These are phyloP conservation scores for Tricholoma furcatifolium DNA, from an alignment of 768 basidiomycete genomes.

Conservation along the genomic window DNA sequence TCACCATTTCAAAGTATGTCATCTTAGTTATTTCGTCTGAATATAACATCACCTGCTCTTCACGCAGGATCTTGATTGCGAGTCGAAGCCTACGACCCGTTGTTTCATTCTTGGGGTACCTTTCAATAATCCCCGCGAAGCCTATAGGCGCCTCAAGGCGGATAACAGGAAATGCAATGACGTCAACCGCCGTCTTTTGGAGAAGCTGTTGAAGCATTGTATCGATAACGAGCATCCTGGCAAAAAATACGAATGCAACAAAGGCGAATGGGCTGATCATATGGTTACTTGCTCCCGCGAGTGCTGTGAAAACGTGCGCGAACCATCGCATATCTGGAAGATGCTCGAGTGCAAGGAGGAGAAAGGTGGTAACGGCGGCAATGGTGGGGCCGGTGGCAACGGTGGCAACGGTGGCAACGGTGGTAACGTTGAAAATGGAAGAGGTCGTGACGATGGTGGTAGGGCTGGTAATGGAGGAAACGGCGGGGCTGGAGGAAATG, in stretches of 20 bases:
- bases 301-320: conserved; percentile 14
- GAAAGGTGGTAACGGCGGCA: conserved; percentile 6
- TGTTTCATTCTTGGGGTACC: conserved; percentile 18
- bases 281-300: conserved; percentile 16
- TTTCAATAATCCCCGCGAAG: conserved; percentile 15
- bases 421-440: conserved; percentile 3
- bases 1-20: conserved; percentile 9
- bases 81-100: conserved; percentile 7
- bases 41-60: background rate
- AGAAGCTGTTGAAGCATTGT: conserved; percentile 8
- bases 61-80: conserved; percentile 13
- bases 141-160: conserved; percentile 11
- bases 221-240: conserved; percentile 14
- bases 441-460: conserved; percentile 7
- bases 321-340: conserved; percentile 9
- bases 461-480: conserved; percentile 10
- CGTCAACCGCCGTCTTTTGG: conserved; percentile 15
- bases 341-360: conserved; percentile 16
- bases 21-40: background rate
- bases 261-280: conserved; percentile 11
- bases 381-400: conserved; percentile 6
- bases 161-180: conserved; percentile 16
- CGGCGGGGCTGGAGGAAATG: conserved; percentile 7
- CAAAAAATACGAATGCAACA: conserved; percentile 10
- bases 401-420: conserved; percentile 14